Base-by-base conservation (phyloP, 1,284 basidiomycete species). In the Malassezia furfur region DNA sequence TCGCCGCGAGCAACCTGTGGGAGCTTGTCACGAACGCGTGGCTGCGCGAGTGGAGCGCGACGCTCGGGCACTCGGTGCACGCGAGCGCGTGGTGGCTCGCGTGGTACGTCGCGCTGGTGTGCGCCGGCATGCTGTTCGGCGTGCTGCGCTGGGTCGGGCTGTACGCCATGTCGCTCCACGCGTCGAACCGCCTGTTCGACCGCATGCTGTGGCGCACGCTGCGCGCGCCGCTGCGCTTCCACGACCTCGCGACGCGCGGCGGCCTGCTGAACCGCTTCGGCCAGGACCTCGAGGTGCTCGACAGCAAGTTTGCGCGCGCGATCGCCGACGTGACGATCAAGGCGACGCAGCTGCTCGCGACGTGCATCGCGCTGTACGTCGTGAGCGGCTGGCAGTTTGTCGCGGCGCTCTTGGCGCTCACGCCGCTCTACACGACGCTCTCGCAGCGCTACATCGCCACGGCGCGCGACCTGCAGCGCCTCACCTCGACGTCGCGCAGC, bases 201-300 rank as follows among this genome's bases (percentile, higher is more conserved):
- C 39, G 28, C 12, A 61, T 67, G 68, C 49, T 72, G 10, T 28
- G 51, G 15, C 54, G 57, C 17, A 64, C 68, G 2, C 46, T 70
- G 34, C 60, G 63, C 10, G 67, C 70, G 5, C 62, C 68, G 0
- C 51, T 60, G 15, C 59, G 62, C 12, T 72, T 67, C 59, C 67
- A 66, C 39, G 70, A 70, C 48, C 52, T 38, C 32, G 63, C 59
- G 4, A 67, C 69, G 12, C 72, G 75, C 3, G 80, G 79, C 3
- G 76, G 79, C 1, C 79, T 81, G 60, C 72, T 80, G 54, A 81
- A 81, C 60, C 73, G 80, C 9, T 74, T 77, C 36, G 66, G 65
- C 45, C 78, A 78, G 57, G 79, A 80, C 55, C 75, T 80, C 55
- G 76, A 78, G 43, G 76, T 77, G 0, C 73, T 80, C 51, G 80